Percentiles rank a stretch among this genome's conserved stretches.
Evolutionary conservation across 2,329 filamentous ascomycete species (phyloP).

Genomic region (Fusarium sororula): DNA sequence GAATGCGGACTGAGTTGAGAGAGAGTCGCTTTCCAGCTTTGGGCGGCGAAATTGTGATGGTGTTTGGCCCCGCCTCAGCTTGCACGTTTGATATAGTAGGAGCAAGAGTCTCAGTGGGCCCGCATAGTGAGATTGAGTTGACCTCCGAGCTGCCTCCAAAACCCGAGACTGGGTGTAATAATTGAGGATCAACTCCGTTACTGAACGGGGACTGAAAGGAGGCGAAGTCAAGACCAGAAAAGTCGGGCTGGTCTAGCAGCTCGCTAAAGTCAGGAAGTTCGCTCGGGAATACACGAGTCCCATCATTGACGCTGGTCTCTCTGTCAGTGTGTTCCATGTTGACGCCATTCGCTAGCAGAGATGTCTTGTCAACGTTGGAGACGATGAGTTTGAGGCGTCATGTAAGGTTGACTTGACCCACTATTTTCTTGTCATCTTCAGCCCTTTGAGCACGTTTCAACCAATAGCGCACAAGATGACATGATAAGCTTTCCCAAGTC

Average conservation of each 20-base stretch:
- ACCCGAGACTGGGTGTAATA: neutral
- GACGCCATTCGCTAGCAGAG: too few species aligned
- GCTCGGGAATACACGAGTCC: fast-evolving
- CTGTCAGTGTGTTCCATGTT: neutral
- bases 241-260: neutral
- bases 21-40: constrained; percentile 32
- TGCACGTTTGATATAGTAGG: too few species aligned
- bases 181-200: neutral
- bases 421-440: constrained; percentile 21
- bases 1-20: constrained; percentile 13
- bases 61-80: neutral
- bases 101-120: too few species aligned
- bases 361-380: neutral
- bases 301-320: fast-evolving
- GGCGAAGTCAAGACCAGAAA: neutral
- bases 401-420: neutral
- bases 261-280: fast-evolving
- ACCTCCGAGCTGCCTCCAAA: neutral
- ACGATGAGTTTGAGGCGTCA: too few species aligned
- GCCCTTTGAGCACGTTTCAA: neutral
- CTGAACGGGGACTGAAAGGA: neutral
- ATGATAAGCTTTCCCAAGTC: fast-evolving
- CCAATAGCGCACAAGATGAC: neutral
- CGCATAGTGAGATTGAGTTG: fast-evolving
- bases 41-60: neutral